Percentiles rank a stretch among this genome's conserved stretches.
Conservation (phyloP, 2,329 filamentous ascomycete species). For the Penicillium decumbens region DNA sequence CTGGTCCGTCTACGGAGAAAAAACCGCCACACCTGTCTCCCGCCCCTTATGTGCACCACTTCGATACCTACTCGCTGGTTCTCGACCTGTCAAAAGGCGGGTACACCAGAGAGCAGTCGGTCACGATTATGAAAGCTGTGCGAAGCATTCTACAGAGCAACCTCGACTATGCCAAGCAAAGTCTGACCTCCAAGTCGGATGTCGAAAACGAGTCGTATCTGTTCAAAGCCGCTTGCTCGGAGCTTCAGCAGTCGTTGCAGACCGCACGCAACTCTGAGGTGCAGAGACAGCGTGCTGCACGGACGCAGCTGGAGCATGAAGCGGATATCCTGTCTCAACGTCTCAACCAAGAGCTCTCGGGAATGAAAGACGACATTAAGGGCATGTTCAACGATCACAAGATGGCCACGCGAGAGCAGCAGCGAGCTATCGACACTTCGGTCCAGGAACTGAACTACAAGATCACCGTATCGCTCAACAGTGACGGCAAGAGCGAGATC, state of each 20-base stretch:
- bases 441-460: slow-evolving; percentile 96
- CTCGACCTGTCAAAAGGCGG: slow-evolving; percentile 68
- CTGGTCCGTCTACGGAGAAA: slow-evolving; percentile 29
- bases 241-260: slow-evolving; percentile 80
- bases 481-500: slow-evolving; percentile 85
- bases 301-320: slow-evolving; percentile 85
- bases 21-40: slow-evolving; percentile 62
- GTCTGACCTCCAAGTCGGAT: slow-evolving; percentile 81
- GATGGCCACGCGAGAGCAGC: slow-evolving; percentile 84
- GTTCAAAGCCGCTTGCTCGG: slow-evolving; percentile 88
- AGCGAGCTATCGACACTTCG: slow-evolving; percentile 76
- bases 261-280: slow-evolving; percentile 71
- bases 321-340: slow-evolving; percentile 86
- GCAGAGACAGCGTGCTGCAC: slow-evolving; percentile 75
- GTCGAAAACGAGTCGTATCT: slow-evolving; percentile 94
- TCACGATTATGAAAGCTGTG: slow-evolving; percentile 89
- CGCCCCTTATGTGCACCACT: slow-evolving; percentile 86
- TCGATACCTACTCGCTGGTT: slow-evolving; percentile 89
- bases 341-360: slow-evolving; percentile 74
- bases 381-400: slow-evolving; percentile 95
- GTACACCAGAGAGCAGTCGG: slow-evolving; percentile 69
- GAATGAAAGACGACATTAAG: slow-evolving; percentile 83
- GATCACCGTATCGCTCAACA: slow-evolving; percentile 84
- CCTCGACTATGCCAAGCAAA: slow-evolving; percentile 71
- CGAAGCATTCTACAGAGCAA: slow-evolving; percentile 72